These are phyloP conservation scores for Geranium rotundifolium DNA, from an alignment of 345 rosid genomes.

Conservation along the genomic window DNA sequence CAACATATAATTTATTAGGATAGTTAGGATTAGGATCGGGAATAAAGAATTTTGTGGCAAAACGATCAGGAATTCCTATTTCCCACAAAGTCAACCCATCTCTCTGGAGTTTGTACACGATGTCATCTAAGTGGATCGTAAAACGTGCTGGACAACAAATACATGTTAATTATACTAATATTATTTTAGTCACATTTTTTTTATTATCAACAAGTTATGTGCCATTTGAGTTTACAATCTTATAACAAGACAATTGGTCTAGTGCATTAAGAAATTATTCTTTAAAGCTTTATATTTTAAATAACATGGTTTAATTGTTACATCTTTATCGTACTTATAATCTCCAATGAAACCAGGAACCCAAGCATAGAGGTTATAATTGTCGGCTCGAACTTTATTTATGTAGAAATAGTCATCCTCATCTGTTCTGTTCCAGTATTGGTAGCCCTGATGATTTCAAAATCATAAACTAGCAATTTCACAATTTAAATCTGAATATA, in stretches of 20 bases:
- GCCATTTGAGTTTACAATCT: no score
- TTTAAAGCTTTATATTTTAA: no score
- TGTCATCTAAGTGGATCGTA: slow-evolving; percentile 24
- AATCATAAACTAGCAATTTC: neutral
- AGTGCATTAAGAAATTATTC: no score
- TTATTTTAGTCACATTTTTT: no score
- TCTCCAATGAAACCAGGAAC: slow-evolving; percentile 81
- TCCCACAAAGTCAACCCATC: slow-evolving; percentile 63
- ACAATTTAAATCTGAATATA: neutral
- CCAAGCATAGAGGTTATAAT: slow-evolving; percentile 68
- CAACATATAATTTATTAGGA: slow-evolving; percentile 36
- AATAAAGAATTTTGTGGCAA: slow-evolving; percentile 48
- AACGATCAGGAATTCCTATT: slow-evolving; percentile 55
- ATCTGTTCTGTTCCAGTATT: slow-evolving; percentile 71
- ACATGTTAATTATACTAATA: no score
- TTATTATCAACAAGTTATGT: no score
- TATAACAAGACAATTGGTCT: no score
- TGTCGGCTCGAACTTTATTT: slow-evolving; percentile 29
- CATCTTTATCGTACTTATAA: slow-evolving; percentile 29
- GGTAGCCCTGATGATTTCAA: slow-evolving; percentile 40
- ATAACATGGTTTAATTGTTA: slow-evolving; percentile 47
- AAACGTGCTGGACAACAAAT: slow-evolving; percentile 14
- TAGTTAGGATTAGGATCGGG: slow-evolving; percentile 50
- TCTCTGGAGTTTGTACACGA: slow-evolving; percentile 48
- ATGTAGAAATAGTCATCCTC: slow-evolving; percentile 48